These are phyloP conservation scores for Spathaspora sp. DNA, from an alignment of 805 yeast species.

Conservation along the genomic window DNA sequence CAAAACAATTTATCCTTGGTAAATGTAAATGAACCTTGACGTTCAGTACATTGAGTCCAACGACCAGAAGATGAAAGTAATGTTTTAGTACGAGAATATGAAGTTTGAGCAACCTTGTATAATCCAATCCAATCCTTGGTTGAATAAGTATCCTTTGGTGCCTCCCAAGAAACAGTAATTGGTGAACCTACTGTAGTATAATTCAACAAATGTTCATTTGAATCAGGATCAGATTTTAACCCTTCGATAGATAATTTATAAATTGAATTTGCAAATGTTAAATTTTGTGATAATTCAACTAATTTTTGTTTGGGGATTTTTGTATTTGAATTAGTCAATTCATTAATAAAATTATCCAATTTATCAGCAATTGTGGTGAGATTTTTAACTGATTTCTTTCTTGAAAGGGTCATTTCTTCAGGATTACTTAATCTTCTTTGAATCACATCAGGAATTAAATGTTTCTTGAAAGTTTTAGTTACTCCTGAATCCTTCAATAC, in stretches of 20 bases:
- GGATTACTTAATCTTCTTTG: conserved; percentile 24
- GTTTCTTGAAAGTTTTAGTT: conserved; percentile 42
- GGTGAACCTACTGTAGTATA: conserved; percentile 46
- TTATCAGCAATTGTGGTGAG: conserved; percentile 41
- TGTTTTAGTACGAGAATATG: conserved; percentile 52
- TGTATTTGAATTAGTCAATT: conserved; percentile 31
- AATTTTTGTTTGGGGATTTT: conserved; percentile 31
- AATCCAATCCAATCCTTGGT: conserved; percentile 73
- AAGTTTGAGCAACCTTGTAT: conserved; percentile 60
- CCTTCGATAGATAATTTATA: conserved; percentile 25
- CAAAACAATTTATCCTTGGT: conserved; percentile 47
- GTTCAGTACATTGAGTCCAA: conserved; percentile 44
- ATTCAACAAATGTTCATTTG: conserved; percentile 1
- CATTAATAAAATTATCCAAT: conserved; percentile 44
- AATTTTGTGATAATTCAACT: conserved; percentile 37
- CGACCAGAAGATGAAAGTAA: conserved; percentile 60
- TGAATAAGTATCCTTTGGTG: conserved; percentile 45
- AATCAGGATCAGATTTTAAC: conserved; percentile 11
- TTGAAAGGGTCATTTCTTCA: conserved; percentile 7
- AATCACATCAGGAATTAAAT: conserved; percentile 36
- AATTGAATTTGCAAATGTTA: conserved; percentile 34
- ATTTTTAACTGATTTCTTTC: conserved; percentile 26
- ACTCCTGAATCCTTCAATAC: conserved; percentile 52
- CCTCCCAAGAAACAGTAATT: conserved; percentile 50
- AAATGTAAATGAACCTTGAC: conserved; percentile 49